Percentiles rank a stretch among this genome's conserved stretches.
Conservation (phyloP, 129 eudicot genomes). For the Lonicera japonica region DNA sequence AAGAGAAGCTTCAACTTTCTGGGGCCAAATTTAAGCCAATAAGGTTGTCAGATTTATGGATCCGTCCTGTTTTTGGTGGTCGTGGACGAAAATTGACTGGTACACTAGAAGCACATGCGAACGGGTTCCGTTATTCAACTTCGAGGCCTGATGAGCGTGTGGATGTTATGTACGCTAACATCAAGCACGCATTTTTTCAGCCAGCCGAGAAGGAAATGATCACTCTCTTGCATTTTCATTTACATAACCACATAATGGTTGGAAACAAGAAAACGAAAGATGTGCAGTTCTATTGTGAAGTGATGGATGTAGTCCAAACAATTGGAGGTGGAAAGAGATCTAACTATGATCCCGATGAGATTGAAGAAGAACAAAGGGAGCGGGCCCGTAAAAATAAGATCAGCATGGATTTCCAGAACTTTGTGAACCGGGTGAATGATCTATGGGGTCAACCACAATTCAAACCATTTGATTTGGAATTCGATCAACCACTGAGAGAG, state of each 20-base stretch:
- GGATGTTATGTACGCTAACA: constrained; percentile 47
- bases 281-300: constrained; percentile 54
- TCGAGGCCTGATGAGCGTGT: constrained; percentile 53
- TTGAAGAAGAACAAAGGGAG: constrained; percentile 62
- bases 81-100: constrained; percentile 47
- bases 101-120: constrained; percentile 41
- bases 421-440: constrained; percentile 55
- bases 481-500: constrained; percentile 55
- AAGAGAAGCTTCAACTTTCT: constrained; percentile 49
- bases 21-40: constrained; percentile 45
- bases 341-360: constrained; percentile 62
- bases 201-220: constrained; percentile 69
- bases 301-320: constrained; percentile 58
- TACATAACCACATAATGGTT: constrained; percentile 56
- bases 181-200: constrained; percentile 63
- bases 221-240: constrained; percentile 48
- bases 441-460: constrained; percentile 52
- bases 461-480: constrained; percentile 47
- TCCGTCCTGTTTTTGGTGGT: constrained; percentile 57
- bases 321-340: constrained; percentile 55
- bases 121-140: constrained; percentile 56
- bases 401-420: constrained; percentile 42
- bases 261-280: constrained; percentile 63
- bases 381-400: constrained; percentile 54
- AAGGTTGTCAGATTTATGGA: constrained; percentile 41